phyloP scores from a whole-genome alignment of 2,329 filamentous ascomycete genomes.

The Penicillium sp. region DNA sequence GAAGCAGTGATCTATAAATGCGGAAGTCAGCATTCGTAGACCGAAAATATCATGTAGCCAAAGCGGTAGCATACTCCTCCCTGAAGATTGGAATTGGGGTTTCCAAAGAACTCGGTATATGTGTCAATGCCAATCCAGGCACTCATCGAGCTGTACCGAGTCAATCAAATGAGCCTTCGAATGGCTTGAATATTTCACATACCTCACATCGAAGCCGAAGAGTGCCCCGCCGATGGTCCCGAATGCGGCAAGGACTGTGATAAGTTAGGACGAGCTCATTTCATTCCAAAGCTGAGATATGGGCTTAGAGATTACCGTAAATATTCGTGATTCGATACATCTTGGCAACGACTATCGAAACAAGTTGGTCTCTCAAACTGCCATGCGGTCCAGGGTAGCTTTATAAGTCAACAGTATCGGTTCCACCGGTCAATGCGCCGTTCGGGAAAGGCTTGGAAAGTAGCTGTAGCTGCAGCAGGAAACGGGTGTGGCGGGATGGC shows the following conservation, averaged over 20 bases:
- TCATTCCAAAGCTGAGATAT: neutral
- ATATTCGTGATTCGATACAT: slow-evolving; percentile 52
- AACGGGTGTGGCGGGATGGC: neutral
- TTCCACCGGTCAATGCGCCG: slow-evolving; percentile 12
- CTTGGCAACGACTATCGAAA: slow-evolving; percentile 12
- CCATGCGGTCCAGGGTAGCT: slow-evolving; percentile 9
- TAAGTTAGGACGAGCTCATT: neutral
- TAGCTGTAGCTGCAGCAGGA: slow-evolving; percentile 4
- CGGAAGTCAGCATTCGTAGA: neutral
- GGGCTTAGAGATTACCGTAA: slow-evolving; percentile 38
- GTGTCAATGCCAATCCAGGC: slow-evolving; percentile 55
- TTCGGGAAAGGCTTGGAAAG: slow-evolving; percentile 12
- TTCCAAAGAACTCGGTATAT: slow-evolving; percentile 61
- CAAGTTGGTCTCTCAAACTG: neutral
- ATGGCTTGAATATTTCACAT: slow-evolving; percentile 49
- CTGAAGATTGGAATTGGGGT: slow-evolving; percentile 44
- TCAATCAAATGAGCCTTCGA: slow-evolving; percentile 13
- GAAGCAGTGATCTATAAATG: slow-evolving; percentile 64
- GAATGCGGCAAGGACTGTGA: slow-evolving; percentile 56
- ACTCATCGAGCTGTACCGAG: slow-evolving; percentile 38
- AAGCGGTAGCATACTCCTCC: slow-evolving; percentile 33
- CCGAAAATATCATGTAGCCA: neutral
- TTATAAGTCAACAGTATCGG: slow-evolving; percentile 17
- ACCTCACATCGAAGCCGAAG: slow-evolving; percentile 64
- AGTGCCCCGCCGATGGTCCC: slow-evolving; percentile 61